Base-by-base conservation (phyloP, 331 rosid genomes). In the Telfairia occidentalis region DNA sequence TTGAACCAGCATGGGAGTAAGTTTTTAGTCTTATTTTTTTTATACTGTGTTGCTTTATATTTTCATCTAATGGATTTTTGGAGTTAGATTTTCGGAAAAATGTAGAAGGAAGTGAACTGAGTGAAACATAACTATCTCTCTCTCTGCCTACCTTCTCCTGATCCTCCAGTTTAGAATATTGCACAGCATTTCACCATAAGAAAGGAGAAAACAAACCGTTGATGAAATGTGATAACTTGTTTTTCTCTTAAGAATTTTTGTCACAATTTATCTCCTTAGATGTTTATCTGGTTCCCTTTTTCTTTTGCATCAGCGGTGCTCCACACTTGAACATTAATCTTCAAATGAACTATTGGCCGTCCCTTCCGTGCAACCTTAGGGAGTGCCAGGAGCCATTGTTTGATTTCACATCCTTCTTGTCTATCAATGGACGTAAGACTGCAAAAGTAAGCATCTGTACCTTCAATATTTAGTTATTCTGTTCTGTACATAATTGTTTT, bases 291-390 rank as follows among this genome's bases (percentile, higher is more conserved):
- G 74, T 46, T 38, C 55, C 32, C 46, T 67, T 78, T n/a, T 30
- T 69, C 6, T 86, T 70, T 77, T 78, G n/a, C 19, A 78, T 66
- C 91, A 94, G 98, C 54, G 88, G 96, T 21, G 97, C 98, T 81
- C 98, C 93, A 64, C 98, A 94, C 84, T 79, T 85, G 77, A 94
- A 94, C 84, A 86, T 94, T 64, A 94, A 94, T 78, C 97, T 94
- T 75, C 97, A 94, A 79, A 94, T 94, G 97, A 94, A 94, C 82
- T 94, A 94, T 78, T 91, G 97, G 98, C 97, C 96, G 7, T 84
- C 97, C 77, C 96, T 94, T 84, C 78, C 97, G 70, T 91, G 96
- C 85, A 91, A 94, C 81, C 91, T 94, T 45, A 85, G 50, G 12
- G 98, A 94, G 83, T 94, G 97, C 87, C 98, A 91, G 83, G 92